Evolutionary conservation across 768 basidiomycete species (phyloP), one percentile per base, ranked within the genome.

Genomic region (Artomyces pyxidatus): DNA sequence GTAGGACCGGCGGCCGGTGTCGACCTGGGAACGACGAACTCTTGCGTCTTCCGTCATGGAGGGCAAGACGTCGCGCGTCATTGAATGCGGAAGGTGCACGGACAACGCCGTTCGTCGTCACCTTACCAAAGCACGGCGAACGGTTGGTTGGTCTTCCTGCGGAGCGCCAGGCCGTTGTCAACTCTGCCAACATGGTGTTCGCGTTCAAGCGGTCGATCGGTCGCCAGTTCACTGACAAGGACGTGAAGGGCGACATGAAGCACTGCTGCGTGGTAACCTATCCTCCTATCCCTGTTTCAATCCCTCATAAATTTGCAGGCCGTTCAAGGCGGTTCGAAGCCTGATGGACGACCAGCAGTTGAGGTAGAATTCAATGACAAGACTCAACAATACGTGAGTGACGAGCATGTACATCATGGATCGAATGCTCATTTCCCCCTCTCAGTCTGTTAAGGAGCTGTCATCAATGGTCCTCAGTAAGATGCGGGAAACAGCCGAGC

Each of bases 81-180:
- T 99, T 58, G 71, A 98, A 98, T 73, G 73, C 94, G 4, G 95
- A 98, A 73, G 95, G 96, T 74, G 88, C 88, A 49, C 83, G 96
- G 58, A 98, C 96, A 54, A 99, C 96, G 12, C 96, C 96, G 2
- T 99, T 96, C 30, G 92, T 97, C 48, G 91, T 98, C 58, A 95
- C 95, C 32, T 99, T 99, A 77, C 91, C 96, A 48, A 96, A 97
- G 68, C 93, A 97, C 60, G 92, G 91, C 49, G 96, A 99, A 66
- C 90, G 95, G 50, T 77, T 97, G 28, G 85, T 96, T 51, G 95
- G 95, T 68, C 80, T 96, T 38, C 94, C 95, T 19, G 95, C 95
- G 10, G 94, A 97, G 70, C 89, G 94, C 42, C 95, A 98, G 67
- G 93, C 92, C 2, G 90, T 96, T 42, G 92, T 98, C 65, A 99